Percentiles rank a stretch among this genome's conserved stretches.
phyloP scores from a whole-genome alignment of 768 basidiomycete genomes.

The Naganishia randhawae region DNA sequence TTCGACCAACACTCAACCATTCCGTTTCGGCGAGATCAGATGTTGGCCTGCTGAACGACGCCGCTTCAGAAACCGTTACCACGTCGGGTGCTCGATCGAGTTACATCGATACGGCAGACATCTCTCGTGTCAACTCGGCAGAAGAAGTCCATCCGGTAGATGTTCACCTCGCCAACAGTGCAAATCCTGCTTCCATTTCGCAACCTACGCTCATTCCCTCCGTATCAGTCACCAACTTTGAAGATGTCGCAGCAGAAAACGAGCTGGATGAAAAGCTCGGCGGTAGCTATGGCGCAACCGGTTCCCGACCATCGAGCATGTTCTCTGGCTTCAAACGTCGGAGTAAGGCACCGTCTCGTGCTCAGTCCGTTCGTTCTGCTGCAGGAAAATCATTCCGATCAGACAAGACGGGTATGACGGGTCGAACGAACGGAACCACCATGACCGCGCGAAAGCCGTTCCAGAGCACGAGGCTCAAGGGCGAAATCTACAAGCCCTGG shows the following conservation, averaged over 20 bases:
- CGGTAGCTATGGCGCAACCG: background rate
- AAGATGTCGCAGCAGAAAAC: constrained; percentile 9
- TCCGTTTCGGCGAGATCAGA: constrained; percentile 1
- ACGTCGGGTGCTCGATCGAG: background rate
- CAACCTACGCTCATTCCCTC: background rate
- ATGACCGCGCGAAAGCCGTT: constrained; percentile 35
- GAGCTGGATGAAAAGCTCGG: background rate
- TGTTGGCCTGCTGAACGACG: background rate
- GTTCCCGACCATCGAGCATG: constrained; percentile 9
- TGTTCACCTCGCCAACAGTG: constrained; percentile 14
- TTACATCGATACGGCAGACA: background rate
- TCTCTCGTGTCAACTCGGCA: constrained; percentile 2
- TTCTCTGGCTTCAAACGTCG: constrained; percentile 19
- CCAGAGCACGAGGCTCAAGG: constrained; percentile 49
- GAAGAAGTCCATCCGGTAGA: constrained; percentile 3
- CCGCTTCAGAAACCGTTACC: background rate
- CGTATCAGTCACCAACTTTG: constrained; percentile 19
- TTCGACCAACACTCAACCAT: constrained; percentile 5
- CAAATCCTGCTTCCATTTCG: background rate
- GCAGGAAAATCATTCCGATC: constrained; percentile 16
- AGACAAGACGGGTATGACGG: constrained; percentile 14
- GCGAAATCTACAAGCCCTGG: constrained; percentile 57
- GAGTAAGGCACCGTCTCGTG: constrained; percentile 17
- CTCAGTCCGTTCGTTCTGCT: constrained; percentile 15
- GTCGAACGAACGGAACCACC: constrained; percentile 8